phyloP scores from a whole-genome alignment of 805 yeast species.

The Cyberlindnera euphorbiiphila region DNA sequence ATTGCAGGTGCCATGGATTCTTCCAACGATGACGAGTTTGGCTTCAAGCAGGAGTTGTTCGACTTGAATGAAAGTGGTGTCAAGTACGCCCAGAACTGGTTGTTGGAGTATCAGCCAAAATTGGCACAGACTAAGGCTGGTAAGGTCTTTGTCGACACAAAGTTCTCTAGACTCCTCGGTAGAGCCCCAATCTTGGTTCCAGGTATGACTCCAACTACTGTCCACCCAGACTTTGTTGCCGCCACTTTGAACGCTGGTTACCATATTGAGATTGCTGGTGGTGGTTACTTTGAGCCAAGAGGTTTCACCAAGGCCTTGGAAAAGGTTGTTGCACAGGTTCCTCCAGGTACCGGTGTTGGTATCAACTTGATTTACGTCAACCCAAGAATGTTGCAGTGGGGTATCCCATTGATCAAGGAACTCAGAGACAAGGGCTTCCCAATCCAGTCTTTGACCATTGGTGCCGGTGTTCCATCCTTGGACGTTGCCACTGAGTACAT shows the following conservation, averaged over 20 bases:
- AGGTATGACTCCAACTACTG: constrained; percentile 99
- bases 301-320: constrained; percentile 74
- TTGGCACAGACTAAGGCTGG: constrained; percentile 71
- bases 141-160: constrained; percentile 85
- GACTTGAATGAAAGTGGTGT: constrained; percentile 56
- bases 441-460: constrained; percentile 91
- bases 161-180: constrained; percentile 86
- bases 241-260: constrained; percentile 95
- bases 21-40: constrained; percentile 75
- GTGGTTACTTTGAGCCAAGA: constrained; percentile 85
- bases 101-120: constrained; percentile 80
- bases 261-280: constrained; percentile 97
- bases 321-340: constrained; percentile 60
- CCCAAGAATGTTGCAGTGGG: constrained; percentile 98
- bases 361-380: constrained; percentile 91
- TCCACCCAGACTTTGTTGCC: constrained; percentile 88
- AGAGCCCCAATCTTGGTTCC: constrained; percentile 97
- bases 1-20: constrained; percentile 88
- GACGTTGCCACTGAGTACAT: constrained; percentile 98
- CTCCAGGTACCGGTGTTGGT: constrained; percentile 88
- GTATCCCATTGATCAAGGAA: constrained; percentile 89
- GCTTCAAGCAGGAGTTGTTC: constrained; percentile 93
- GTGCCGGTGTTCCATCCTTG: constrained; percentile 99
- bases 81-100: constrained; percentile 89
- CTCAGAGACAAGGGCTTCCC: constrained; percentile 93